Evolutionary conservation across 257 asterid genomes (phyloP), one percentile per base, ranked within the genome.

Genomic region (Forsythia suspensa): DNA sequence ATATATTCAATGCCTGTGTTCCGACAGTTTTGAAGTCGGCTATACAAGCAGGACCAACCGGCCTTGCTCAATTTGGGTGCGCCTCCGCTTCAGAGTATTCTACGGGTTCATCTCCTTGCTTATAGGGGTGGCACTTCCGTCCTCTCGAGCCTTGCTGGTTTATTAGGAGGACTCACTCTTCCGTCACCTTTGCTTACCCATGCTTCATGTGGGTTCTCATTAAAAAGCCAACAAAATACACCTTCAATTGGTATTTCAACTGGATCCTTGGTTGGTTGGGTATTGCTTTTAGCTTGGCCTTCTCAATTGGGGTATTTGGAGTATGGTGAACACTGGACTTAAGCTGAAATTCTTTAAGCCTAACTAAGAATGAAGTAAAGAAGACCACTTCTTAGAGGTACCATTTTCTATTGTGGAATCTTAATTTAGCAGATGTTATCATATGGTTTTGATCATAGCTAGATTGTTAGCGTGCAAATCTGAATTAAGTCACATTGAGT

Each of bases 171-270:
- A 41, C 96, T 96, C 13, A 94, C 99, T 6, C 93, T 96, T 3
- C 99, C 99, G 99, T 94, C 16, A 96, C 99, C 3, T 96, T 96
- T 15, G 99, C 99, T 0, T 96, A 96, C 88, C 99, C 99, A 36
- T 93, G 98, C 87, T 96, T 96, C 90, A 96, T 94, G 98, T 96
- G 98, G 99, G 90, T 86, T 61, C 96, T 94, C 40, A 92, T 96
- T 3, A 93, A 96, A 73, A 93, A 83, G 87, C 98, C 98, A 13
- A 74, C 79, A 18, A 96, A 90, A 82, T 89, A 85, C 71, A 91
- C 95, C 88, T 93, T 92, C 89, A 89, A 83, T 20, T 93, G 97
- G 99, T 96, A 96, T 61, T 87, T 89, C 13, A 86, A 94, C 86
- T 96, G 98, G 99, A 82, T 72, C 5, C 86, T 93, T 2, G 99